Conservation (phyloP, 208 protist species). For the Trypanosoma platydactyli region DNA sequence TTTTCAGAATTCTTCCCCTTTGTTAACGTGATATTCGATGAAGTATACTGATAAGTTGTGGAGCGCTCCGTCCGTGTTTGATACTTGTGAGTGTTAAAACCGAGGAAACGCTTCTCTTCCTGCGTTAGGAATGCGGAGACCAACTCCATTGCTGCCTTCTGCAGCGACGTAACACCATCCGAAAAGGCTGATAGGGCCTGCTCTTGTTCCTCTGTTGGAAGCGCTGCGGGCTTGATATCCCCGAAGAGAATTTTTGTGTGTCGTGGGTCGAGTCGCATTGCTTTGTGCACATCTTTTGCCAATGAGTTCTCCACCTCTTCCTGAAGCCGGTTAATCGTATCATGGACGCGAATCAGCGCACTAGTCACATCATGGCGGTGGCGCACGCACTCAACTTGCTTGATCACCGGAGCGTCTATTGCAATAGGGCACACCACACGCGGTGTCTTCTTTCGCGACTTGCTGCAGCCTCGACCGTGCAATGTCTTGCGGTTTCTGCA, state of each 20-base stretch:
- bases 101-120: constrained; percentile 82
- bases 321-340: constrained; percentile 52
- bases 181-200: constrained; percentile 48
- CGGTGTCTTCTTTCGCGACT: neutral
- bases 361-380: constrained; percentile 60
- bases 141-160: constrained; percentile 55
- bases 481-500: neutral
- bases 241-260: constrained; percentile 40
- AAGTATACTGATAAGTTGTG: constrained; percentile 68
- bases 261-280: constrained; percentile 79
- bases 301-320: constrained; percentile 43
- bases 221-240: constrained; percentile 38
- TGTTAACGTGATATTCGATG: neutral
- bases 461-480: neutral
- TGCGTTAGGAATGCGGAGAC: constrained; percentile 62
- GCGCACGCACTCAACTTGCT: constrained; percentile 30
- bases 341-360: constrained; percentile 59
- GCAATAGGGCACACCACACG: constrained; percentile 6
- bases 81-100: constrained; percentile 73
- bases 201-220: constrained; percentile 53
- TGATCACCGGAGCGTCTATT: constrained; percentile 9
- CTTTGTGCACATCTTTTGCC: constrained; percentile 36
- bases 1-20: neutral
- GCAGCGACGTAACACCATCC: constrained; percentile 35
- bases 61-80: constrained; percentile 58